Percentiles rank a stretch among this genome's conserved stretches.
These are phyloP conservation scores for Crithidia expoeki DNA, from an alignment of 208 protist species.

Conservation along the genomic window DNA sequence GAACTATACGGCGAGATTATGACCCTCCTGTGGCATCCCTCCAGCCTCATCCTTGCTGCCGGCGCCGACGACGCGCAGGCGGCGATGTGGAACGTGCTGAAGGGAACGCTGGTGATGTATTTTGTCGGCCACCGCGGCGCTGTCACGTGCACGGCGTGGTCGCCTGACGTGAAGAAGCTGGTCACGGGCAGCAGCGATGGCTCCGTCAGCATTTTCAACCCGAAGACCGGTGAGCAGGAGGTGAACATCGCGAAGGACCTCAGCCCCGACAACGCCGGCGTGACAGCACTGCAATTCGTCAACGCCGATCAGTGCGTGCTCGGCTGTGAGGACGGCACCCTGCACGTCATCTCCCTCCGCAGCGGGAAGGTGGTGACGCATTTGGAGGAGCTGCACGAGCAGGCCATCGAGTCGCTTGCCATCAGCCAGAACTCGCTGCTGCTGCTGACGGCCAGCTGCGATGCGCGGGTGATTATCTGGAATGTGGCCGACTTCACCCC, in stretches of 20 bases:
- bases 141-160: constrained; percentile 86
- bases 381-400: constrained; percentile 74
- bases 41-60: constrained; percentile 88
- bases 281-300: constrained; percentile 70
- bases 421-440: constrained; percentile 50
- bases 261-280: constrained; percentile 70
- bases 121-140: constrained; percentile 91
- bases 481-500: constrained; percentile 65
- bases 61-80: constrained; percentile 90
- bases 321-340: constrained; percentile 85
- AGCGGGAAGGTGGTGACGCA: constrained; percentile 65
- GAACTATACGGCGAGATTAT: constrained; percentile 87
- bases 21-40: constrained; percentile 93
- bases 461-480: constrained; percentile 86
- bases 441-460: constrained; percentile 77
- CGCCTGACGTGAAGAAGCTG: constrained; percentile 87
- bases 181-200: constrained; percentile 93
- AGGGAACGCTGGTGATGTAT: constrained; percentile 88
- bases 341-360: constrained; percentile 78
- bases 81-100: constrained; percentile 94
- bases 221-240: constrained; percentile 85
- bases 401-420: constrained; percentile 82
- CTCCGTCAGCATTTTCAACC: constrained; percentile 90
- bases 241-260: constrained; percentile 66
- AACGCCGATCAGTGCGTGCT: constrained; percentile 79